phyloP scores from a whole-genome alignment of 192 early-diverging fungal species.

The Chytriomyces sp. region DNA sequence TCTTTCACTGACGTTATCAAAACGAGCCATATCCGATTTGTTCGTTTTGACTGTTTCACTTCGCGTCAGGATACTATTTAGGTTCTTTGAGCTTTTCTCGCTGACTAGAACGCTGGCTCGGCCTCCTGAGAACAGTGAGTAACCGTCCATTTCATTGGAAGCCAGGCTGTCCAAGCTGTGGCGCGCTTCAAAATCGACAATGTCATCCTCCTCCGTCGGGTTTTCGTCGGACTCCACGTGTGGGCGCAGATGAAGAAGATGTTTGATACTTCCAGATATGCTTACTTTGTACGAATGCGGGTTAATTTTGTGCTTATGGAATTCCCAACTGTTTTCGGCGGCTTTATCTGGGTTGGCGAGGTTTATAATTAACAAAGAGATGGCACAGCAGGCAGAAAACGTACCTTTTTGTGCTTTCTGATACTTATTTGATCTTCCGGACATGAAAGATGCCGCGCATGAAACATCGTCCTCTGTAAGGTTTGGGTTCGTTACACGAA shows the following conservation, averaged over 20 bases:
- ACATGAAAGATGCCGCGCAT: too few species aligned
- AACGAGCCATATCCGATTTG: background rate
- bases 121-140: background rate
- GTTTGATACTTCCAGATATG: slow-evolving; percentile 1
- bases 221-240: background rate
- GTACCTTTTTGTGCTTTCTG: too few species aligned
- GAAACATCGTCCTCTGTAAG: too few species aligned
- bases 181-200: background rate
- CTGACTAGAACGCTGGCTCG: background rate
- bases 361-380: too few species aligned
- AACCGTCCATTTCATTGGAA: too few species aligned
- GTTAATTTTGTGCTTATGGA: too few species aligned
- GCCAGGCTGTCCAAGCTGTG: background rate
- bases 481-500: too few species aligned
- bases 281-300: background rate
- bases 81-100: background rate
- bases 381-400: too few species aligned
- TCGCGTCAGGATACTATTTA: background rate
- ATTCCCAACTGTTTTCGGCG: too few species aligned
- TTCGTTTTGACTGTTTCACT: background rate
- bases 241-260: background rate
- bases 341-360: too few species aligned
- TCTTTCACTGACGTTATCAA: background rate
- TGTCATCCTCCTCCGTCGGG: background rate
- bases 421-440: too few species aligned